phyloP scores from a whole-genome alignment of 2,329 filamentous ascomycete genomes.

The Beauveria australis region DNA sequence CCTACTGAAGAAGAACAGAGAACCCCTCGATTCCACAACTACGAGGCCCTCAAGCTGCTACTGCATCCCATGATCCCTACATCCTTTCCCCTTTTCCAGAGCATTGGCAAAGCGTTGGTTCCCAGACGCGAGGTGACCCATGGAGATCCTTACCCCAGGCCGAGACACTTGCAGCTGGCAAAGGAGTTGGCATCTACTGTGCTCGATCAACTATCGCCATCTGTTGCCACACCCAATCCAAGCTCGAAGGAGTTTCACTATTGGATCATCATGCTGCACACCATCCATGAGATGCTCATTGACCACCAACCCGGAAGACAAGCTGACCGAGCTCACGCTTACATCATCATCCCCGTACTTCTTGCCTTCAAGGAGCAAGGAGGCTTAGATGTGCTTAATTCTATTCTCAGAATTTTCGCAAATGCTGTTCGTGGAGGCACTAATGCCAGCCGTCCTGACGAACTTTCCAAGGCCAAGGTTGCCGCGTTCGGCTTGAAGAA shows the following conservation, averaged over 20 bases:
- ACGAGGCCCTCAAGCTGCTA: constrained; percentile 65
- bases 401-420: constrained; percentile 61
- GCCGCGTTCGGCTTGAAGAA: constrained; percentile 62
- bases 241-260: constrained; percentile 65
- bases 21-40: constrained; percentile 57
- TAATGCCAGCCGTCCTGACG: constrained; percentile 35
- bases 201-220: constrained; percentile 54
- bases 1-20: constrained; percentile 36
- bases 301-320: constrained; percentile 48
- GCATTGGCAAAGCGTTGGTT: constrained; percentile 72
- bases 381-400: constrained; percentile 66
- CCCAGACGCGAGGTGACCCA: constrained; percentile 53
- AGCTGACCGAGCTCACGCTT: constrained; percentile 40
- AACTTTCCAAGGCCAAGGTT: constrained; percentile 38
- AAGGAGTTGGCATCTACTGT: constrained; percentile 64
- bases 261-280: constrained; percentile 72
- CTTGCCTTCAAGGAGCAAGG: constrained; percentile 77
- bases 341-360: constrained; percentile 67
- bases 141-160: constrained; percentile 51
- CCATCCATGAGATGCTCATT: constrained; percentile 69
- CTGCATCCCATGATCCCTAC: constrained; percentile 71
- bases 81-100: constrained; percentile 79
- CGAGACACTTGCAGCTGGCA: constrained; percentile 47
- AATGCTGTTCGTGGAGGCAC: constrained; percentile 21
- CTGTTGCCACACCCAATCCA: constrained; percentile 34